Conservation (phyloP, 2,329 filamentous ascomycete species). For the Colletotrichum filicis region DNA sequence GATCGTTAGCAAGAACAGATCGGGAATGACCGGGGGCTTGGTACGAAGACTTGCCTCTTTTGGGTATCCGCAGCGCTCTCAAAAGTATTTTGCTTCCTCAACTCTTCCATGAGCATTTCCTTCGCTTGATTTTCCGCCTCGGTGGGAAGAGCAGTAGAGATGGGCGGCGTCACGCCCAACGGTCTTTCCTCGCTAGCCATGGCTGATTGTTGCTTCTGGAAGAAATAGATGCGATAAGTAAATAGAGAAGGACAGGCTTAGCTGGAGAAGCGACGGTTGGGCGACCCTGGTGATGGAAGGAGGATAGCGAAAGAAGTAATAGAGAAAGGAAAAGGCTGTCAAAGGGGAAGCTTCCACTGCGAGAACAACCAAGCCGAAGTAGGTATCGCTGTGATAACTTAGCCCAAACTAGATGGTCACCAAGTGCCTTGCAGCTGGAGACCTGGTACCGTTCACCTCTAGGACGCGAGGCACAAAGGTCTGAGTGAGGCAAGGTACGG, state of each 20-base stretch:
- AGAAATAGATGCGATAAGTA: not conserved
- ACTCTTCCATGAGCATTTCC: conserved; percentile 82
- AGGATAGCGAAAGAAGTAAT: not conserved
- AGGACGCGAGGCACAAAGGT: not conserved
- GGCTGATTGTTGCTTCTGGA: conserved; percentile 16
- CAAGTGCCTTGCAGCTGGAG: not conserved
- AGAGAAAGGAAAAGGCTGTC: not conserved
- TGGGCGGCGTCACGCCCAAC: conserved; percentile 82
- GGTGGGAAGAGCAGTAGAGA: conserved; percentile 82
- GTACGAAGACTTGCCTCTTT: conserved; percentile 69
- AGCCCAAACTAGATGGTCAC: not conserved
- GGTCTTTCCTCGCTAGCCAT: conserved; percentile 53
- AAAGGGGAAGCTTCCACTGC: not conserved
- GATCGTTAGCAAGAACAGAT: conserved; percentile 7
- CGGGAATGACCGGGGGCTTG: not conserved
- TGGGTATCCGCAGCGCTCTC: conserved; percentile 85
- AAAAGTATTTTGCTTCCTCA: conserved; percentile 92
- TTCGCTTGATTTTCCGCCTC: conserved; percentile 81
- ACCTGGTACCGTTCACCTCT: not conserved
- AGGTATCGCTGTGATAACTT: not conserved
- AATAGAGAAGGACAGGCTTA: not conserved
- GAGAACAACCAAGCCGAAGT: conserved; percentile 2
- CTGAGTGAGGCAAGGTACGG: not conserved
- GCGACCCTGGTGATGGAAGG: not conserved
- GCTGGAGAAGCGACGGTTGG: not conserved